Base-by-base conservation (phyloP, 2,329 filamentous ascomycete species). In the Fusarium virguliforme region DNA sequence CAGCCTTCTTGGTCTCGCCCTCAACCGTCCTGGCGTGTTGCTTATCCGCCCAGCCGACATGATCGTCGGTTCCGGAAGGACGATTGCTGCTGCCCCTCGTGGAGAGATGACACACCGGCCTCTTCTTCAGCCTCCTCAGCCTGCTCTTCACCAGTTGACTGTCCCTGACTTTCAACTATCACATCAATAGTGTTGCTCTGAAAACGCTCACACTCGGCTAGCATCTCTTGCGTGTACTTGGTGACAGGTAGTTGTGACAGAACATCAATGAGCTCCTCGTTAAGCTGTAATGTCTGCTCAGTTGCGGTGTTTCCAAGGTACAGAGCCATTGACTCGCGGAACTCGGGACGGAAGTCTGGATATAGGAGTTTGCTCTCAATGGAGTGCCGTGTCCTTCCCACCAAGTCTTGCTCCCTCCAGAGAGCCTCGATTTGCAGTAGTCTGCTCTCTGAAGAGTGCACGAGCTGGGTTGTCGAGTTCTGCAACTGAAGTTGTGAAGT, bases 301-400 rank as follows among this genome's bases (percentile, higher is more conserved):
- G 67, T 30, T 12, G 77, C 74, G 4, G 65, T 48, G 6, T 65
- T 61, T 15, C 72, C 73, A 60, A 81, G 73, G 30, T 79, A 70
- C 6, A 73, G 40, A 1, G 75, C 78, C 75, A 81, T 77, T 9
- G 75, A 75, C 8, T 40, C 32, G n/a, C 80, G 77, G n/a, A 80
- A 79, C 6, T 65, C 48, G 1, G 54, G 43, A n/a, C 72, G 60
- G 32, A 81, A 75, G 8, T 78, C 71, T 7, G 74, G 61, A n/a
- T 80, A 74, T 2, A 82, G 67, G 13, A 82, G 69, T 62, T 80
- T 80, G 63, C 77, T 80, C 64, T 82, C 79, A 8, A 82, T 79
- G 3, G 78, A 79, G 8, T 54, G 58, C 5, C 74, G 77, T 4
- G 75, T 75, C 38, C 74, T 79, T 41, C 72, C 60, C 30, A 81